Evolutionary conservation across 2,329 filamentous ascomycete genomes (phyloP).

Genomic region (Cladosporium colombiae): DNA sequence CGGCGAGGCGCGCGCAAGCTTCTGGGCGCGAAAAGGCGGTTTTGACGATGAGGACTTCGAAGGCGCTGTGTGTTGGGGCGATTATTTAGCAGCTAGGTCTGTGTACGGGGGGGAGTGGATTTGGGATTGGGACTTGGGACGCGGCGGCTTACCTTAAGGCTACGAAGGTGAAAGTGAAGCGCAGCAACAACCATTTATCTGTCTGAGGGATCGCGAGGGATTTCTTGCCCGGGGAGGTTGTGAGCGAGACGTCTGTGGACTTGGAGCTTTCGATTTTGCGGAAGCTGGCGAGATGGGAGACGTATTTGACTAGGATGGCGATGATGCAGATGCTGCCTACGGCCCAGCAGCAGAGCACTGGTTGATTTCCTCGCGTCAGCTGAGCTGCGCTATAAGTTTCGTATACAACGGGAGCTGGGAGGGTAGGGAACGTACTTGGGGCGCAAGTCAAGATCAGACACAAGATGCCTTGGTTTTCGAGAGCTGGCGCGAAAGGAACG

Average conservation of each 20-base stretch:
- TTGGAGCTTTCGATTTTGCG: slow-evolving; percentile 8
- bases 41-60: slow-evolving; percentile 20
- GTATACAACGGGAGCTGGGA: too few species aligned
- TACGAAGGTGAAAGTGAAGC: slow-evolving; percentile 25
- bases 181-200: slow-evolving; percentile 24
- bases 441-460: slow-evolving; percentile 22
- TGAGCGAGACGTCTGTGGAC: neutral
- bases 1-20: slow-evolving; percentile 9
- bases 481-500: slow-evolving; percentile 20
- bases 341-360: slow-evolving; percentile 25
- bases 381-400: neutral
- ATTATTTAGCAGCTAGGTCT: too few species aligned
- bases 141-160: slow-evolving; percentile 14
- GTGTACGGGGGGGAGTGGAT: too few species aligned
- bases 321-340: slow-evolving; percentile 24
- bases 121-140: too few species aligned
- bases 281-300: slow-evolving; percentile 21
- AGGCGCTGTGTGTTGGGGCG: slow-evolving; percentile 23
- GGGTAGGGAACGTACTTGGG: slow-evolving; percentile 18
- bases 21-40: slow-evolving; percentile 22
- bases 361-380: neutral
- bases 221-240: neutral
- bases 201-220: neutral
- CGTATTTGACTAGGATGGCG: slow-evolving; percentile 26
- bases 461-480: slow-evolving; percentile 14